Evolutionary conservation across 164 flowering plant genomes (phyloP).

Genomic region (Vitis cinerea): DNA sequence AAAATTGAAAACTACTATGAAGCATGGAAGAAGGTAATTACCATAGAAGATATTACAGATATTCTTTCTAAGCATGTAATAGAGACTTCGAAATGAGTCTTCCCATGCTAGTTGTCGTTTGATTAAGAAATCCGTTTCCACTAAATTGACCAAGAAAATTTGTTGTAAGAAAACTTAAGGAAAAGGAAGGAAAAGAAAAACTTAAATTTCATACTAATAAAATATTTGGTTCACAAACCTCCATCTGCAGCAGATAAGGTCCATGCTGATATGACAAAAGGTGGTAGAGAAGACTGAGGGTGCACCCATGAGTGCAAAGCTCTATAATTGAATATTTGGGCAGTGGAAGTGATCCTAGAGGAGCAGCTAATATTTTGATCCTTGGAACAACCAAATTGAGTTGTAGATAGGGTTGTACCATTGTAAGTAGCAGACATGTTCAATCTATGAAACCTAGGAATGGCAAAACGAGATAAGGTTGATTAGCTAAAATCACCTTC

Average conservation of each 20-base stretch:
- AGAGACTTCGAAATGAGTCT: constrained; percentile 86
- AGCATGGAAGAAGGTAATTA: constrained; percentile 28
- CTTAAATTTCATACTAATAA: background rate
- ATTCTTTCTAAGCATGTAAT: constrained; percentile 83
- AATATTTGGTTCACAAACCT: constrained; percentile 43
- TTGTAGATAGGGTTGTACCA: constrained; percentile 27
- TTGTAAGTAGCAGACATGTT: constrained; percentile 37
- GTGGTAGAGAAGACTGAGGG: constrained; percentile 81
- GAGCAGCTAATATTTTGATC: constrained; percentile 21
- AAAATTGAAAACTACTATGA: too few relatives aligned
- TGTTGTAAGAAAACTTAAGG: background rate
- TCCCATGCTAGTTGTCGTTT: constrained; percentile 84
- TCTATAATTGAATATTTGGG: constrained; percentile 31
- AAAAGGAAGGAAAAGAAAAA: background rate
- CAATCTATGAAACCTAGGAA: constrained; percentile 70
- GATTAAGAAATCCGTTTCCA: constrained; percentile 64
- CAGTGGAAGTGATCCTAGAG: constrained; percentile 19
- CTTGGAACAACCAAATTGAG: constrained; percentile 21
- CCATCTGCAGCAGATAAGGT: constrained; percentile 52
- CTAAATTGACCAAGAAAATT: constrained; percentile 11
- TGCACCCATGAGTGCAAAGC: constrained; percentile 79
- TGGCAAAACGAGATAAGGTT: background rate
- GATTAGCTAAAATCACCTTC: background rate
- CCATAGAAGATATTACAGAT: constrained; percentile 78
- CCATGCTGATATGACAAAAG: constrained; percentile 68